Evolutionary conservation across 306 rosid genomes (phyloP).

Genomic region (Gleditsia sinensis): DNA sequence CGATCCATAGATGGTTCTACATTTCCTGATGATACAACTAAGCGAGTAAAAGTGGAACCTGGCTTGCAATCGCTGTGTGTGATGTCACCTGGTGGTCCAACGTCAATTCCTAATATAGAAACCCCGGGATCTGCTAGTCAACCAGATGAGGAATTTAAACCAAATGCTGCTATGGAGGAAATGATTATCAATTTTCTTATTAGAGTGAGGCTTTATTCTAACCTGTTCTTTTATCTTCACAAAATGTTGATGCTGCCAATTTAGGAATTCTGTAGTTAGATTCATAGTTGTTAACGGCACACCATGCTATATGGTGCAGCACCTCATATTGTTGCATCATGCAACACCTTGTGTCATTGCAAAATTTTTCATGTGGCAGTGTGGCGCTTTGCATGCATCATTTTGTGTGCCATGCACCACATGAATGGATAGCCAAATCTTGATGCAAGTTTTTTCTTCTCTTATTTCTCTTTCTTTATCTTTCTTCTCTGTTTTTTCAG

Average conservation of each 20-base stretch:
- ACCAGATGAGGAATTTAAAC: constrained; percentile 98
- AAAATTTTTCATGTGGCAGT: no score
- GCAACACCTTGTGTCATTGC: no score
- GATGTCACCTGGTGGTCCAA: constrained; percentile 97
- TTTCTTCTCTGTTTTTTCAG: neutral
- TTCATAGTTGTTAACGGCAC: no score
- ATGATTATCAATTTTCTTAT: constrained; percentile 97
- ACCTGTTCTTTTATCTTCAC: constrained; percentile 27
- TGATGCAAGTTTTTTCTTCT: neutral
- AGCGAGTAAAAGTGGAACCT: constrained; percentile 96
- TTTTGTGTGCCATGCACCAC: no score
- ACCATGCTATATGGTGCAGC: no score
- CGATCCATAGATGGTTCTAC: constrained; percentile 83
- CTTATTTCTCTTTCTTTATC: neutral
- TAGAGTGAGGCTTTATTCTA: constrained; percentile 66
- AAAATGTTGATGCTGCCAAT: constrained; percentile 22
- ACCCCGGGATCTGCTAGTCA: constrained; percentile 93
- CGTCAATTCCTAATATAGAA: constrained; percentile 89
- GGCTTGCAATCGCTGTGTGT: constrained; percentile 87
- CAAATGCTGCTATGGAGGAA: constrained; percentile 99
- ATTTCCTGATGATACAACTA: constrained; percentile 86
- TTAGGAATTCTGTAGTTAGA: neutral
- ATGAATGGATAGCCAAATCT: neutral
- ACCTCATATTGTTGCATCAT: no score
- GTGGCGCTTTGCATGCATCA: no score